phyloP scores from a whole-genome alignment of 768 basidiomycete genomes.

The Chalciporus sphaerocephalus region DNA sequence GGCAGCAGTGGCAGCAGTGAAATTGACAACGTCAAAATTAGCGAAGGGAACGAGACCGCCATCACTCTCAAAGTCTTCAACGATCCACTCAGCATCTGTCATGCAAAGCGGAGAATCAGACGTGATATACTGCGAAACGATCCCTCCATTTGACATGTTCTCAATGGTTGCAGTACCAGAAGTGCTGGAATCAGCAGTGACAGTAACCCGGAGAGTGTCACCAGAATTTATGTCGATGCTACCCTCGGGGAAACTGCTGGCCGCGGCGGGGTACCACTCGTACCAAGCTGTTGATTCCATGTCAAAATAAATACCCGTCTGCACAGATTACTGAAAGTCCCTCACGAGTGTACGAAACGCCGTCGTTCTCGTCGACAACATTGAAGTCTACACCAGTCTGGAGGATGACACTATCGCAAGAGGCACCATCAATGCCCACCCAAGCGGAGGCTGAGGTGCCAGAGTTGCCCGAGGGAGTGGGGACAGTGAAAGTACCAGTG shows the following conservation, averaged over 20 bases:
- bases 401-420: slow-evolving; percentile 10
- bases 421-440: slow-evolving; percentile 23
- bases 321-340: too few relatives aligned
- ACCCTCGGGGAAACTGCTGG: slow-evolving; percentile 12
- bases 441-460: too few relatives aligned
- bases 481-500: too few relatives aligned
- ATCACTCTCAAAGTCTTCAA: slow-evolving; percentile 14
- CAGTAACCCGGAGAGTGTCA: slow-evolving; percentile 12
- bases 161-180: slow-evolving; percentile 17
- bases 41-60: slow-evolving; percentile 5
- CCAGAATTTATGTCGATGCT: slow-evolving; percentile 12
- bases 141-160: slow-evolving; percentile 16
- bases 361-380: neutral
- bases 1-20: slow-evolving; percentile 7
- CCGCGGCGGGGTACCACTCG: too few relatives aligned
- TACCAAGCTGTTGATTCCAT: too few relatives aligned
- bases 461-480: slow-evolving; percentile 6
- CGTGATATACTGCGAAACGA: neutral
- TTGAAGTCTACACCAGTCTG: slow-evolving; percentile 19
- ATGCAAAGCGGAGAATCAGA: slow-evolving; percentile 16
- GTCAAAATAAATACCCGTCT: neutral
- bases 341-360: slow-evolving; percentile 12
- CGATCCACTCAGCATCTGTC: slow-evolving; percentile 21
- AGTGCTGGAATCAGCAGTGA: slow-evolving; percentile 14
- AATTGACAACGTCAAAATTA: slow-evolving; percentile 19